Percentiles rank a stretch among this genome's conserved stretches.
Evolutionary conservation across 495 filamentous ascomycete species (phyloP).

Genomic region (Penicillium maclennaniae): DNA sequence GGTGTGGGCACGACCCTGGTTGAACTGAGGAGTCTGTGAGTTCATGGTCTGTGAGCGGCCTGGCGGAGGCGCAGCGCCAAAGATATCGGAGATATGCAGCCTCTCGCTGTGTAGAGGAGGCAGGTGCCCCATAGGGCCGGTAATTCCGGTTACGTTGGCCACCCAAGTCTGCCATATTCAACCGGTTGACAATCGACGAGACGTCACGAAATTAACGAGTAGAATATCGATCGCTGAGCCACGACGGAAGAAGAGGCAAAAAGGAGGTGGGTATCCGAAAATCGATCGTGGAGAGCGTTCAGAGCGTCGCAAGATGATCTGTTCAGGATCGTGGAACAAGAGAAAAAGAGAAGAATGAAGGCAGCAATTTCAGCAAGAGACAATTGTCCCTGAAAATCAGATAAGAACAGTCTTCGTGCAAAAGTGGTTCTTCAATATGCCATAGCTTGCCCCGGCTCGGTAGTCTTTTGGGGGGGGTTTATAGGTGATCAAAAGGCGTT

Average conservation of each 20-base stretch:
- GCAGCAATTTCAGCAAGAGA: slow-evolving; percentile 10
- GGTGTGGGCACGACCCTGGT: slow-evolving; percentile 72
- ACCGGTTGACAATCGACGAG: slow-evolving; percentile 5
- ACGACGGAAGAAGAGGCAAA: slow-evolving; percentile 5
- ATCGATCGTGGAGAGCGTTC: slow-evolving; percentile 39
- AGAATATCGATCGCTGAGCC: slow-evolving; percentile 2
- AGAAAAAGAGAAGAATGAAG: slow-evolving; percentile 13
- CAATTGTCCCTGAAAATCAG: slow-evolving; percentile 16
- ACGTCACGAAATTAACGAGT: neutral
- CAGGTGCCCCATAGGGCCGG: slow-evolving; percentile 59
- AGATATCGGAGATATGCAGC: slow-evolving; percentile 95
- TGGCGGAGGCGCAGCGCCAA: slow-evolving; percentile 79
- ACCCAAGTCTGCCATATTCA: slow-evolving; percentile 78
- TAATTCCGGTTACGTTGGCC: slow-evolving; percentile 69
- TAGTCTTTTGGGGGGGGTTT: slow-evolving; percentile 14
- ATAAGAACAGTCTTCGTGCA: slow-evolving; percentile 20
- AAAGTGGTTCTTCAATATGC: slow-evolving; percentile 23
- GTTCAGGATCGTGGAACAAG: slow-evolving; percentile 37
- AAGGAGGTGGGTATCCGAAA: slow-evolving; percentile 27
- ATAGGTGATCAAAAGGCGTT: slow-evolving; percentile 23
- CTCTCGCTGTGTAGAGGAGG: slow-evolving; percentile 78
- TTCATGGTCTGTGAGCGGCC: slow-evolving; percentile 87
- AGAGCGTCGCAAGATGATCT: slow-evolving; percentile 36
- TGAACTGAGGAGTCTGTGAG: slow-evolving; percentile 57
- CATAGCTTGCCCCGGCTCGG: slow-evolving; percentile 26